phyloP scores from a whole-genome alignment of 2,329 filamentous ascomycete species.

The Fusarium luffae region DNA sequence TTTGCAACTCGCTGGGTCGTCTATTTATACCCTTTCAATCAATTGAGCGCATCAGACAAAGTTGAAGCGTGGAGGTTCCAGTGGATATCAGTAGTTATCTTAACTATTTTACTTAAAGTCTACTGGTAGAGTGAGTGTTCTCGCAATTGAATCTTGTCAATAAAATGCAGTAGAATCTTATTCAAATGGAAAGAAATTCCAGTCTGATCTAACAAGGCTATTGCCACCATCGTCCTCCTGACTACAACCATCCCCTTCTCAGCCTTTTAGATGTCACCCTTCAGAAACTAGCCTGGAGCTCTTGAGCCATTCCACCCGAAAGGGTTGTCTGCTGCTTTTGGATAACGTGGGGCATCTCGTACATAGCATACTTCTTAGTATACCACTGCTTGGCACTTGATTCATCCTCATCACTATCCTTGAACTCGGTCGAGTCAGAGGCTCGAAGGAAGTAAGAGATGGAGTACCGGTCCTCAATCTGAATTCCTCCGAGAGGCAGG shows the following conservation, averaged over 20 bases:
- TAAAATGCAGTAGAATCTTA: no score
- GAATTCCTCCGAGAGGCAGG: conserved; percentile 1
- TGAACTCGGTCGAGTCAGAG: conserved; percentile 13
- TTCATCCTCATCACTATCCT: conserved; percentile 17
- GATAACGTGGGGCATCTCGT: conserved; percentile 4
- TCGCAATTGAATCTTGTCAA: no score
- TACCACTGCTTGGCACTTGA: conserved; percentile 17
- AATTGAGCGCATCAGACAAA: not conserved
- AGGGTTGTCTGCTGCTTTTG: conserved; percentile 5
- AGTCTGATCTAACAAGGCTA: not conserved
- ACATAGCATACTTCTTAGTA: conserved; percentile 16
- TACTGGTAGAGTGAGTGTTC: no score
- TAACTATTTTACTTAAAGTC: no score
- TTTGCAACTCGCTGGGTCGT: not conserved
- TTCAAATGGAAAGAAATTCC: no score
- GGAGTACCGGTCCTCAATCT: conserved; percentile 14
- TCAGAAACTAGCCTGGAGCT: conserved; percentile 4
- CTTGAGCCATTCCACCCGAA: conserved; percentile 17
- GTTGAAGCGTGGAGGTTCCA: no score
- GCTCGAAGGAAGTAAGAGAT: conserved; percentile 22
- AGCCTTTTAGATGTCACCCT: not conserved
- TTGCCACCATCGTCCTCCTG: not conserved
- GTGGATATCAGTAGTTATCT: no score
- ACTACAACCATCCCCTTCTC: not conserved
- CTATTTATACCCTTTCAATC: accelerated